A percentile compares a stretch with the other conserved stretches of the same genome.
phyloP scores from a whole-genome alignment of 352 stramenopile genomes.

The Globisporangium abappressorium region DNA sequence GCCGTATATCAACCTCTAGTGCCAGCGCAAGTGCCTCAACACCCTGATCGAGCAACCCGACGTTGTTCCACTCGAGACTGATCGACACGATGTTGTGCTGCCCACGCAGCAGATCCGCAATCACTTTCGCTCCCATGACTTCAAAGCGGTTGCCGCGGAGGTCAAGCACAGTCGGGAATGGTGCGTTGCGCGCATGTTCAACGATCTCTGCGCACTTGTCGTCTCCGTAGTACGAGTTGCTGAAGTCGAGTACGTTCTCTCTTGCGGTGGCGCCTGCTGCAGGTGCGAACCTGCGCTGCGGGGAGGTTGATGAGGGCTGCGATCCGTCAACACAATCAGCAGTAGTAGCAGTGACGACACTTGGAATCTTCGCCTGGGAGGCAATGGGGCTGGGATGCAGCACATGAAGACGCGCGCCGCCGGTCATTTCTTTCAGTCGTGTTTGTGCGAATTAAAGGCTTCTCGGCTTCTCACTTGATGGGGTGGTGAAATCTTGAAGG shows the following conservation, averaged over 20 bases:
- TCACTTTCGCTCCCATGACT: slow-evolving; percentile 39
- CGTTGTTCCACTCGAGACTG: slow-evolving; percentile 82
- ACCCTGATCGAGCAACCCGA: slow-evolving; percentile 71
- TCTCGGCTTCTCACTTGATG: no score
- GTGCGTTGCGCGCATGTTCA: slow-evolving; percentile 36
- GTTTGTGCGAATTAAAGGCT: no score
- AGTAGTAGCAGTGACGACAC: neutral
- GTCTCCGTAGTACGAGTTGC: slow-evolving; percentile 71
- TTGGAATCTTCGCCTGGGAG: neutral
- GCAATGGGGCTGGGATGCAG: neutral
- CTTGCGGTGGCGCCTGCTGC: neutral
- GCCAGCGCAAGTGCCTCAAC: slow-evolving; percentile 59
- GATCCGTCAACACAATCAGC: neutral
- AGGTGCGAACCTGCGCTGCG: neutral
- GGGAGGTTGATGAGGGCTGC: neutral
- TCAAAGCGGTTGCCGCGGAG: slow-evolving; percentile 79
- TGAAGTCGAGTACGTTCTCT: slow-evolving; percentile 54
- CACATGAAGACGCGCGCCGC: neutral
- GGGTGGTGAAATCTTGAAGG: neutral
- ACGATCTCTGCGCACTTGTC: slow-evolving; percentile 63
- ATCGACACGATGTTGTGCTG: slow-evolving; percentile 60
- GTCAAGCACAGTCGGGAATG: slow-evolving; percentile 47
- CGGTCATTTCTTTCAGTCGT: neutral
- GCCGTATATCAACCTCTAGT: slow-evolving; percentile 57
- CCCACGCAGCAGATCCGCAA: slow-evolving; percentile 50